These are phyloP conservation scores for Cystobasidium onofrii DNA, from an alignment of 768 basidiomycete species.

Conservation along the genomic window DNA sequence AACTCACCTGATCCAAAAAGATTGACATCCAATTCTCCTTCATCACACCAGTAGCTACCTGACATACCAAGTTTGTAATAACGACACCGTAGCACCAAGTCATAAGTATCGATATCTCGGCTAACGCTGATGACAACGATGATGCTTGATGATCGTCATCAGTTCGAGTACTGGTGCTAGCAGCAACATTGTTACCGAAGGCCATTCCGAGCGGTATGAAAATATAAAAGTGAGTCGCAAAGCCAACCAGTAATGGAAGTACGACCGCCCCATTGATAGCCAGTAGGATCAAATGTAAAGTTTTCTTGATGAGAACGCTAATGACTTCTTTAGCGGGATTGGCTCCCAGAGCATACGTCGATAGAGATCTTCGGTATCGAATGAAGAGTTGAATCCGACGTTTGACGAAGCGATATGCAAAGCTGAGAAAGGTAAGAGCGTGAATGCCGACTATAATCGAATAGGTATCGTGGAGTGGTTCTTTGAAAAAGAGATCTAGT, in stretches of 20 bases:
- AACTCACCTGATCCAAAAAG: neutral
- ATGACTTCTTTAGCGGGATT: neutral
- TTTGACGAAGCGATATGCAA: neutral
- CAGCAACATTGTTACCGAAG: neutral
- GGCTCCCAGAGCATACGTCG: neutral
- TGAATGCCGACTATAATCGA: slow-evolving; percentile 21
- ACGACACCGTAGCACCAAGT: slow-evolving; percentile 10
- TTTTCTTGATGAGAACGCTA: neutral
- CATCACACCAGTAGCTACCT: neutral
- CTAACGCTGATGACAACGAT: neutral
- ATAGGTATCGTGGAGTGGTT: slow-evolving; percentile 31
- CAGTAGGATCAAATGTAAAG: neutral
- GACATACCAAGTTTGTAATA: neutral
- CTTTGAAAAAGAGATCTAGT: neutral
- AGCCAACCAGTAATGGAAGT: slow-evolving; percentile 18
- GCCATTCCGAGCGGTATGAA: neutral
- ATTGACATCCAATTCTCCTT: neutral
- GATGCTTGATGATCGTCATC: neutral
- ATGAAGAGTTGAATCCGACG: neutral
- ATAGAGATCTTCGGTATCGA: neutral
- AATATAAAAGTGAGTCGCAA: neutral
- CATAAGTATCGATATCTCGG: neutral
- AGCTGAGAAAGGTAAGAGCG: neutral
- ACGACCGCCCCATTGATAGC: slow-evolving; percentile 6
- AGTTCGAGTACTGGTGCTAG: neutral